phyloP scores from a whole-genome alignment of 2,329 filamentous ascomycete genomes.

The Beauveria caledonica region DNA sequence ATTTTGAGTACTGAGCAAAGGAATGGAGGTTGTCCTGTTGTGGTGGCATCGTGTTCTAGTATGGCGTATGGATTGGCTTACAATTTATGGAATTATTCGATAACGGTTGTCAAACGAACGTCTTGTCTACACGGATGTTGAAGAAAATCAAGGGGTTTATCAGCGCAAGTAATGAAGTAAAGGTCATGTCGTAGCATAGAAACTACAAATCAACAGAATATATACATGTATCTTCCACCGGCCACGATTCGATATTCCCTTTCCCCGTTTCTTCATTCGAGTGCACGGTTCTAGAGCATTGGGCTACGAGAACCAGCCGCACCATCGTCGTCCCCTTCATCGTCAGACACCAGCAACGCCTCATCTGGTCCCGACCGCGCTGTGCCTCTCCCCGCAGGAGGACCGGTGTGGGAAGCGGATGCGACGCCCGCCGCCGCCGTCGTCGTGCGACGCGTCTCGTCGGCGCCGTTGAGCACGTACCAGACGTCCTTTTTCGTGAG shows the following conservation, averaged over 20 bases:
- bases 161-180: background rate
- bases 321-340: slow-evolving; percentile 22
- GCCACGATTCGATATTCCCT: background rate
- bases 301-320: background rate
- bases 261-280: background rate
- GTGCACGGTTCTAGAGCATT: background rate
- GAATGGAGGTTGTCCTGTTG: background rate
- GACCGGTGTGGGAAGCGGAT: slow-evolving; percentile 13
- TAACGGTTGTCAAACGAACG: background rate
- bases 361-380: slow-evolving; percentile 31
- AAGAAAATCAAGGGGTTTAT: no score
- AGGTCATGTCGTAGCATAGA: background rate
- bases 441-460: slow-evolving; percentile 44
- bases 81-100: background rate
- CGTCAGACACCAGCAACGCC: slow-evolving; percentile 31
- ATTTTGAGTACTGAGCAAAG: slow-evolving; percentile 83
- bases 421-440: slow-evolving; percentile 25
- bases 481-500: slow-evolving; percentile 97
- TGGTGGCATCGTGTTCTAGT: background rate
- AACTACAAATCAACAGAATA: background rate
- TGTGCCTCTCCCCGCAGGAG: slow-evolving; percentile 20
- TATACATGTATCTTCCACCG: background rate
- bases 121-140: background rate
- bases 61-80: background rate
- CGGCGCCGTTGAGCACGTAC: slow-evolving; percentile 78